These are phyloP conservation scores for Trichoderma hamatum DNA, from an alignment of 2,329 filamentous ascomycete species.

Conservation along the genomic window DNA sequence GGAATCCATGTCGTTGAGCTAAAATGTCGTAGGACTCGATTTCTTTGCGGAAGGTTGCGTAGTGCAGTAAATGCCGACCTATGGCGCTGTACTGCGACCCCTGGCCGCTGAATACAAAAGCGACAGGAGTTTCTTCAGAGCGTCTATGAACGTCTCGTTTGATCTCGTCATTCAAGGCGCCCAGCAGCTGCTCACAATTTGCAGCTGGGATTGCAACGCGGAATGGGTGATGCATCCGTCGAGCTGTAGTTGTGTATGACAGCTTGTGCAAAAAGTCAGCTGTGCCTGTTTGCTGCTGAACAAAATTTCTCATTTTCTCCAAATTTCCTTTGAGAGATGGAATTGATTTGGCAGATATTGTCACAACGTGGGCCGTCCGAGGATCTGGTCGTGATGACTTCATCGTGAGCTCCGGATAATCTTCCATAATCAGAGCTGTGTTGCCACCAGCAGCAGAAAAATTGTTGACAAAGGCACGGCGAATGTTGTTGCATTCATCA, in stretches of 20 bases:
- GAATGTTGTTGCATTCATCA: constrained; percentile 39
- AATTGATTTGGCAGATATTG: constrained; percentile 22
- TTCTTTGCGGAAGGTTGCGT: constrained; percentile 52
- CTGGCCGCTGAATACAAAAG: constrained; percentile 55
- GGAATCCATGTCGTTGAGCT: constrained; percentile 55
- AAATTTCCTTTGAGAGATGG: constrained; percentile 14
- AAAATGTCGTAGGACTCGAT: constrained; percentile 62
- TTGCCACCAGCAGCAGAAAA: constrained; percentile 74
- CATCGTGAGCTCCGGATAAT: constrained; percentile 43
- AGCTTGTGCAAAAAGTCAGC: constrained; percentile 45
- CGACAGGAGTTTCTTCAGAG: constrained; percentile 33
- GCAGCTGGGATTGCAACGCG: constrained; percentile 55
- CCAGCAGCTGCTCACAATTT: constrained; percentile 35
- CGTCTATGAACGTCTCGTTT: constrained; percentile 36
- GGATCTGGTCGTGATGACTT: not conserved
- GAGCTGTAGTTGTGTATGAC: constrained; percentile 68
- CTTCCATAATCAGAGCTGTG: constrained; percentile 65
- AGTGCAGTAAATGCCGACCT: constrained; percentile 55
- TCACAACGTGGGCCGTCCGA: constrained; percentile 14
- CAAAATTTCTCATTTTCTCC: not conserved
- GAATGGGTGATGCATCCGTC: constrained; percentile 62
- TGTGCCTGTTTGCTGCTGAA: not conserved
- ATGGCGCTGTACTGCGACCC: constrained; percentile 51
- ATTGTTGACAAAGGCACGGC: constrained; percentile 57
- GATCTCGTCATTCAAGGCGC: not conserved